Conservation (phyloP, 176 grass and related monocot species). For the Aegilops tauschii region DNA sequence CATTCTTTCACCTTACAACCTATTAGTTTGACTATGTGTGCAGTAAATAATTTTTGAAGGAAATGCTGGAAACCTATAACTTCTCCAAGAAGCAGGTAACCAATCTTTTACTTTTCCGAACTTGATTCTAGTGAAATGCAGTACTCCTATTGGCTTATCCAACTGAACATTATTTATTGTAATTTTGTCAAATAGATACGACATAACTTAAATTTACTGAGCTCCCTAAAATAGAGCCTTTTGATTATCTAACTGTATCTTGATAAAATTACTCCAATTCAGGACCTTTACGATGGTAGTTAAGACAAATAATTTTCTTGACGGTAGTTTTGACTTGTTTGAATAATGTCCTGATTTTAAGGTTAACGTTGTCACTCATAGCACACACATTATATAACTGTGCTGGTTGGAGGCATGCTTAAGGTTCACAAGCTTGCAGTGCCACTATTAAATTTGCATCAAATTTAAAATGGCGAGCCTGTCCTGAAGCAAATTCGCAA, state of each 20-base stretch:
- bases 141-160: neutral
- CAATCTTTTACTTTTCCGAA: neutral
- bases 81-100: conserved; percentile 18
- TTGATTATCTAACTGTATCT: neutral
- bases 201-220: neutral
- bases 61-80: neutral
- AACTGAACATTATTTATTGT: neutral
- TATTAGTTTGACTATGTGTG: neutral
- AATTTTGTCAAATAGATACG: neutral
- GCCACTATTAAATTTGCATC: neutral
- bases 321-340: neutral
- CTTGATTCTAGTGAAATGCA: neutral
- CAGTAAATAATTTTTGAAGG: neutral
- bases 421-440: neutral
- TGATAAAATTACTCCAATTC: neutral
- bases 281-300: neutral
- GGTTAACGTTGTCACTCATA: neutral
- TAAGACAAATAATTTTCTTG: neutral
- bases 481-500: neutral
- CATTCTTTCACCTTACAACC: neutral
- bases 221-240: neutral
- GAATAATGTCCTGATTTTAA: neutral
- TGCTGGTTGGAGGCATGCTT: neutral
- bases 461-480: neutral
- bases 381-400: neutral